A percentile compares a stretch with the other conserved stretches of the same genome.
Conservation (phyloP, 176 grass and related monocot species). For the Saccharum officinarum region DNA sequence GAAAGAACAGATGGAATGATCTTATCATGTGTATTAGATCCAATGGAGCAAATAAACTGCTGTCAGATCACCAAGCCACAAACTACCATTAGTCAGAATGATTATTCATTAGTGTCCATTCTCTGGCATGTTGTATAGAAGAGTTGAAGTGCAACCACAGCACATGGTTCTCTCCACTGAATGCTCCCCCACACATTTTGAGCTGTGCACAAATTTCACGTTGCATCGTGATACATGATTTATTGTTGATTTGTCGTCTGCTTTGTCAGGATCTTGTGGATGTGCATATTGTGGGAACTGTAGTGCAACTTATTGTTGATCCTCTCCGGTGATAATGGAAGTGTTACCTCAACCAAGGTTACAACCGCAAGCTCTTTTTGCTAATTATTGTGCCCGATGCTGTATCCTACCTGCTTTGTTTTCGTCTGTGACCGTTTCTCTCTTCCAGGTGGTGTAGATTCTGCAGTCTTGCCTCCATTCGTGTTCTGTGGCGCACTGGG, state of each 20-base stretch:
- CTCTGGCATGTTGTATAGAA: not conserved
- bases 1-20: not conserved
- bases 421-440: not conserved
- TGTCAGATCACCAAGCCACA: not conserved
- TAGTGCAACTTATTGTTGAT: not conserved
- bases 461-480: not conserved
- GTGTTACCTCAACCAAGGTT: not conserved
- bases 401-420: not conserved
- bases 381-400: not conserved
- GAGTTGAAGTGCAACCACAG: not conserved
- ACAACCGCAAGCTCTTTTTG: not conserved
- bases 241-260: not conserved
- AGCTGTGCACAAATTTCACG: not conserved
- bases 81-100: not conserved
- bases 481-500: not conserved
- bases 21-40: not conserved
- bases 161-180: not conserved
- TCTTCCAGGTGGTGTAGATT: not conserved
- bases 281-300: conserved; percentile 5
- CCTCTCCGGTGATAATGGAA: not conserved
- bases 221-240: not conserved
- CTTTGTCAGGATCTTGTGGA: conserved; percentile 13
- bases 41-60: not conserved
- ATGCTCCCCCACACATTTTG: not conserved
- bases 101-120: not conserved